Evolutionary conservation across 2,329 filamentous ascomycete species (phyloP), one percentile per base, ranked within the genome.

Genomic region (Raffaelea ambrosiae): DNA sequence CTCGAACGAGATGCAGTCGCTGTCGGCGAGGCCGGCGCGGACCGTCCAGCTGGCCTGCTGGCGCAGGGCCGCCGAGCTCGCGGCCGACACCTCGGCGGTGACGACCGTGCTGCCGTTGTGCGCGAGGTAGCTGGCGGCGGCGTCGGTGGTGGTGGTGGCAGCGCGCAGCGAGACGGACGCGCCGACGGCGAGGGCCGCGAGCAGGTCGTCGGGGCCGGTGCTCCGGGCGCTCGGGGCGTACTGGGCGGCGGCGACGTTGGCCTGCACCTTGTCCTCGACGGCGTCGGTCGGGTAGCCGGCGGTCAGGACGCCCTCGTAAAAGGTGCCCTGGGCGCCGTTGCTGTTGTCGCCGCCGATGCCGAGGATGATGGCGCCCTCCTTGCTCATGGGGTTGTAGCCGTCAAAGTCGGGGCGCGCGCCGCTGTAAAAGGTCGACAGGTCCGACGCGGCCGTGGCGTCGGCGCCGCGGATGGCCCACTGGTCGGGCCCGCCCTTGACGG

Each of bases 261-360:
- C 76, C 60, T 81, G 78, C 1, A 82, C 76, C 0, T 68, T 59
- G 58, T 71, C 69, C 60, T 84, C 80, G 3, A 71, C 77, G 11
- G 67, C 70, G 52, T 83, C 78, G 2, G 74, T 70, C 0, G 80
- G 79, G 54, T 81, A 83, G 1, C 78, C 77, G 0, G 67, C 62
- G 14, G 78, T 83, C 77, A 84, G 80, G 21, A 75, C 78, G 21
- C 79, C 80, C 61, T 84, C 80, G 60, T 83, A 80, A 57, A 80
- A 81, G 1, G 79, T 83, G 22, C 80, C 79, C 57, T 81, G 76
- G 1, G 69, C 79, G 42, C 73, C 56, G 54, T 67, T 64, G 57
- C 76, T 80, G 63, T 81, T 84, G 55, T 84, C 81, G 8, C 81
- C 81, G n/a, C 81, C 81, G 47, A 83, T 82, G n/a, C 81, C 80